Percentiles rank a stretch among this genome's conserved stretches.
These are phyloP conservation scores for Backusella liffmaniae DNA, from an alignment of 192 early-diverging fungal species.

Conservation along the genomic window DNA sequence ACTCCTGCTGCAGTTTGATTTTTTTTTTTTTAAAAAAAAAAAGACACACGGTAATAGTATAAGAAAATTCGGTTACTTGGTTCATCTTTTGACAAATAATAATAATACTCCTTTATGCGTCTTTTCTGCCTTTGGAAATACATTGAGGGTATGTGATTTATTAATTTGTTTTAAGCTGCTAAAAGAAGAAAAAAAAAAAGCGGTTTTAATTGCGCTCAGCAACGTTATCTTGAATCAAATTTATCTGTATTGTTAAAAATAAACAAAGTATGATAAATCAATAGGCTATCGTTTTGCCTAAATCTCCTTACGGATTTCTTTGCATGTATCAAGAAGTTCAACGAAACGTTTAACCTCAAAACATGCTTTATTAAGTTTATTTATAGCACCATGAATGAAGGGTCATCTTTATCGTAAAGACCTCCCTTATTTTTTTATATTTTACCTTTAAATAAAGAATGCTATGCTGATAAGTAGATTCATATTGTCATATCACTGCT, in stretches of 20 bases:
- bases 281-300: background rate
- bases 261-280: background rate
- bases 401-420: no score
- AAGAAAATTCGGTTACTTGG: no score
- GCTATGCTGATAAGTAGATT: no score
- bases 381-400: background rate
- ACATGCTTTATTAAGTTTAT: background rate
- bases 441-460: no score
- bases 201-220: background rate
- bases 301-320: background rate
- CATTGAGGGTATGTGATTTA: background rate
- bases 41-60: no score
- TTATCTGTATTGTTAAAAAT: background rate
- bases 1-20: no score
- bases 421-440: no score
- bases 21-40: no score
- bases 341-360: background rate
- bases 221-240: background rate
- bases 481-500: no score
- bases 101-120: no score
- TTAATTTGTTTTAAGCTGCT: background rate
- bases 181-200: background rate
- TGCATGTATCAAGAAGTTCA: background rate
- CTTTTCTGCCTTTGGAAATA: no score
- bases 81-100: no score